Evolutionary conservation across 2,329 filamentous ascomycete species (phyloP), one percentile per base, ranked within the genome.

Genomic region (Cadophora malorum): DNA sequence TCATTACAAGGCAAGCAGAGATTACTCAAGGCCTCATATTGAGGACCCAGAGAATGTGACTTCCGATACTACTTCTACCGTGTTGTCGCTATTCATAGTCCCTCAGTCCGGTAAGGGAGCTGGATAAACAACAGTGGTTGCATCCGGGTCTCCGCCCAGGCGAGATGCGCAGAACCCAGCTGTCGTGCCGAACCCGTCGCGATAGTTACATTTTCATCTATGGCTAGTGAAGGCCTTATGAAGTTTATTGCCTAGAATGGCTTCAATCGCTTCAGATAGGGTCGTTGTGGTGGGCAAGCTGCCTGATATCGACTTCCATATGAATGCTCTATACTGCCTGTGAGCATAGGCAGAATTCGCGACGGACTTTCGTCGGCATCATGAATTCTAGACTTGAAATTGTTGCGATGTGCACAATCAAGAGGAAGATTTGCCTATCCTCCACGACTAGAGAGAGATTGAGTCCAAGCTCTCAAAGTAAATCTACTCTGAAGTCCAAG

Each of bases 81-180:
- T 55, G 25, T 14, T 4, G 23, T 33, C 25, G 3, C 28, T 10
- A 33, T n/a, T n/a, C 52, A 9, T 33, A n/a, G 52, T 16, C 45
- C 45, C n/a, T 4, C n/a, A n/a, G 12, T 49, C 4, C 19, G 45
- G 45, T 19, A 21, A 21, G n/a, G 45, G 21, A 49, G 7, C 45
- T 19, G 45, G 52, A 28, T 55, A 55, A 55, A 55, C 52, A 55
- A 55, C 3, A 45, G 19, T 28, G 52, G 12, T n/a, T 33, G 12
- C 25, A n/a, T 55, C 52, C 25, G 25, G 52, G 14, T n/a, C 16
- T 55, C 52, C 52, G 28, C 31, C 23, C 25, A 33, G 14, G 52
- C 25, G 52, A 31, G 14, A 55, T 55, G 52, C 52, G 52, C 25
- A 55, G 52, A 31, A 55, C 28, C 52, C 14, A n/a, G 52, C 14